Percentiles rank a stretch among this genome's conserved stretches.
Conservation (phyloP, 306 rosid species). For the Sechiopsis laciniata region DNA sequence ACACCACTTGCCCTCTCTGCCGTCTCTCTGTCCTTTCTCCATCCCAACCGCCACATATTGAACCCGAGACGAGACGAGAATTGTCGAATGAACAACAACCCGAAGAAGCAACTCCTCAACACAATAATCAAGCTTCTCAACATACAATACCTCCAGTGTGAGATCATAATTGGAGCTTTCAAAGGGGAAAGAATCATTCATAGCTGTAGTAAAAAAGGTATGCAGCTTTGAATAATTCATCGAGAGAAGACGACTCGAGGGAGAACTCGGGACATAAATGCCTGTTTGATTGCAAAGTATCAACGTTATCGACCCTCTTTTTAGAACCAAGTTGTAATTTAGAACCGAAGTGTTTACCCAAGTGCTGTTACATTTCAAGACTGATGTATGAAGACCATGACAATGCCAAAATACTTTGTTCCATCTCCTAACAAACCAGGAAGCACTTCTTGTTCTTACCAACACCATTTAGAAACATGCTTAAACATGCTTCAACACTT, state of each 20-base stretch:
- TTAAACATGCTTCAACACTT: neutral
- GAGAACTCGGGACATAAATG: neutral
- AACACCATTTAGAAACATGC: neutral
- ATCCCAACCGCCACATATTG: constrained; percentile 31
- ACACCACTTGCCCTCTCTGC: constrained; percentile 86
- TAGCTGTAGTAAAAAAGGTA: neutral
- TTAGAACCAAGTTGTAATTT: no score
- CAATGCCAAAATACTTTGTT: neutral
- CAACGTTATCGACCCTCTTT: neutral
- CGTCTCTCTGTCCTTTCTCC: constrained; percentile 66
- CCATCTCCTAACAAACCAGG: neutral
- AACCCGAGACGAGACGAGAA: constrained; percentile 23
- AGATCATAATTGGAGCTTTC: no score
- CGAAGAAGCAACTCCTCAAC: constrained; percentile 24
- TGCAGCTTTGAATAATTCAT: constrained; percentile 2
- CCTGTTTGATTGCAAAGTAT: neutral
- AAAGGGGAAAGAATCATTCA: neutral
- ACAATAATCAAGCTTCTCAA: constrained; percentile 30
- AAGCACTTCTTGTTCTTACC: neutral
- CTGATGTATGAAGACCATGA: no score
- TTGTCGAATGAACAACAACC: neutral
- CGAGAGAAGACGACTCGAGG: neutral
- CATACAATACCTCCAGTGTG: constrained; percentile 16
- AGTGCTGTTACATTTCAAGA: no score
- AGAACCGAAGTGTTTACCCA: no score